phyloP scores from a whole-genome alignment of 139 green algal genomes.

The Yamagishiella unicocca region DNA sequence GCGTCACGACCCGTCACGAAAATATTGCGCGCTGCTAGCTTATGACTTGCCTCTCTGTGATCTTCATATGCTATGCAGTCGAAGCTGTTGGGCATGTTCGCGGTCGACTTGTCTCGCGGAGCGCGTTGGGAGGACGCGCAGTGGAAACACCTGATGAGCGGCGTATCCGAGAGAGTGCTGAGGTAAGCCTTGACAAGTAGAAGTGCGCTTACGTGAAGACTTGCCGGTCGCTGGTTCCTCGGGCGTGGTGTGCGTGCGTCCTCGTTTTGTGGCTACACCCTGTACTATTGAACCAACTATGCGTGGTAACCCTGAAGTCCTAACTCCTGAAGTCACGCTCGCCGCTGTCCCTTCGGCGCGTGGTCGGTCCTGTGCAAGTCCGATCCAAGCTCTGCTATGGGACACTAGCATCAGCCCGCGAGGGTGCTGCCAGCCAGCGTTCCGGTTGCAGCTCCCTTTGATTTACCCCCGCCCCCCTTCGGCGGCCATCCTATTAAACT shows the following conservation, averaged over 20 bases:
- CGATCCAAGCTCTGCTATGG: too few relatives aligned
- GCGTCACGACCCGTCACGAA: too few relatives aligned
- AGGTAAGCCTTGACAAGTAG: conserved; percentile 1
- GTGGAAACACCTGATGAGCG: conserved; percentile 75
- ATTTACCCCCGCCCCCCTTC: not conserved
- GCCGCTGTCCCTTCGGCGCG: not conserved
- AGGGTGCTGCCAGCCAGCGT: not conserved
- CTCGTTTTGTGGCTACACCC: not conserved
- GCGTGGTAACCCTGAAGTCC: too few relatives aligned
- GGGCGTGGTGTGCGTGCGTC: not conserved
- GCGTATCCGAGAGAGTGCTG: conserved; percentile 67
- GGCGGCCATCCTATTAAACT: not conserved
- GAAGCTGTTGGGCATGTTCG: not conserved
- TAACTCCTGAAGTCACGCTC: not conserved
- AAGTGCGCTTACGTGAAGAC: not conserved
- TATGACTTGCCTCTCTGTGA: too few relatives aligned
- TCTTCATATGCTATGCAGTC: not conserved
- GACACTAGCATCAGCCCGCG: not conserved
- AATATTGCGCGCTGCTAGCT: too few relatives aligned
- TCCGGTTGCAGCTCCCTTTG: not conserved
- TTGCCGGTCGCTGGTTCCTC: not conserved
- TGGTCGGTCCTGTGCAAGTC: not conserved
- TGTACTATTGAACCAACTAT: not conserved
- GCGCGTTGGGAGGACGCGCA: not conserved
- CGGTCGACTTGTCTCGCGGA: not conserved